Evolutionary conservation across 2,329 filamentous ascomycete genomes (phyloP).

Genomic region (Chrysoporthe austroafricana): DNA sequence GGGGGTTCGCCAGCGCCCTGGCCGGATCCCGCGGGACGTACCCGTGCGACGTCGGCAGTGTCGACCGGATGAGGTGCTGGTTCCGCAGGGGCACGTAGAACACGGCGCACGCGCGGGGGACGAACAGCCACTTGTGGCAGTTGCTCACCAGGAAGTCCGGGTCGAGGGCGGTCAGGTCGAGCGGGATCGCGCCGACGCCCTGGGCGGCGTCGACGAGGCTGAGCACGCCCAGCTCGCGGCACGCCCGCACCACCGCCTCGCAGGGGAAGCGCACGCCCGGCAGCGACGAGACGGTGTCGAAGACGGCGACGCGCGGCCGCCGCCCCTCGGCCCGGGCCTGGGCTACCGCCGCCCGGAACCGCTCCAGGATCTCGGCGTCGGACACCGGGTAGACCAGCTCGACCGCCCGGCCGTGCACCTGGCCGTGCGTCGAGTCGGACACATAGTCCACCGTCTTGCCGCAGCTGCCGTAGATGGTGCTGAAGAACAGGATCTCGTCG

Average conservation of each 20-base stretch:
- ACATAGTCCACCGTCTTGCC: slow-evolving; percentile 73
- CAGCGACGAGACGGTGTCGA: slow-evolving; percentile 79
- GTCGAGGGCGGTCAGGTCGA: slow-evolving; percentile 69
- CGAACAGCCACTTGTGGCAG: slow-evolving; percentile 88
- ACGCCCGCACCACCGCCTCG: slow-evolving; percentile 66
- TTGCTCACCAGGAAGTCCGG: slow-evolving; percentile 89
- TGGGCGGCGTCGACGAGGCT: slow-evolving; percentile 86
- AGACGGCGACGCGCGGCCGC: slow-evolving; percentile 69
- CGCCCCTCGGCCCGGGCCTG: slow-evolving; percentile 59
- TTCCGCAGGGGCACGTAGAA: slow-evolving; percentile 79
- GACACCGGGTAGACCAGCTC: slow-evolving; percentile 69
- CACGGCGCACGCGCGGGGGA: slow-evolving; percentile 78
- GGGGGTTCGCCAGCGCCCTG: slow-evolving; percentile 42
- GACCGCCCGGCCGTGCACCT: slow-evolving; percentile 57
- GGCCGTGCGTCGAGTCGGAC: slow-evolving; percentile 63
- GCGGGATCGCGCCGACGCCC: slow-evolving; percentile 74
- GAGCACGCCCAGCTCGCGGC: slow-evolving; percentile 68
- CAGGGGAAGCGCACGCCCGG: slow-evolving; percentile 84
- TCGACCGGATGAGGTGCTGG: slow-evolving; percentile 73
- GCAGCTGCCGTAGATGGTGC: slow-evolving; percentile 77
- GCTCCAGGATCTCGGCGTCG: slow-evolving; percentile 66
- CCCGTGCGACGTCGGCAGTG: slow-evolving; percentile 80
- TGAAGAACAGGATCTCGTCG: slow-evolving; percentile 80
- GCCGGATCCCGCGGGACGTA: slow-evolving; percentile 56
- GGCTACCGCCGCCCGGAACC: slow-evolving; percentile 63